These are phyloP conservation scores for Phytophthora syringae DNA, from an alignment of 352 stramenopile species.

Conservation along the genomic window DNA sequence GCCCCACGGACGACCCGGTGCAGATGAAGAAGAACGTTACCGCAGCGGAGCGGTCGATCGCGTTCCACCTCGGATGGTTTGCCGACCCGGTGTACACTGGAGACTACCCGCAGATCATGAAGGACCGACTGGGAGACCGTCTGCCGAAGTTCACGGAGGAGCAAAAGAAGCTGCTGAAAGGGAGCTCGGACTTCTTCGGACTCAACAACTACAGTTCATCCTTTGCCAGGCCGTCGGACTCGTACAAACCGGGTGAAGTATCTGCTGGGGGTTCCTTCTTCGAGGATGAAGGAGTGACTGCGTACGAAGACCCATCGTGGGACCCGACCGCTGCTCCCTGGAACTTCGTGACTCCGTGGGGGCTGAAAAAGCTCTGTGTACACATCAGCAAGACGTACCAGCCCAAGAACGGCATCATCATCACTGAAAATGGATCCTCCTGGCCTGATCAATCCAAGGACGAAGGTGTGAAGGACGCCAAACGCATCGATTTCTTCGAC, in stretches of 20 bases:
- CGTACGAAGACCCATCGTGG: constrained; percentile 65
- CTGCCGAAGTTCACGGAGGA: constrained; percentile 91
- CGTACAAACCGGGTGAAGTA: constrained; percentile 32
- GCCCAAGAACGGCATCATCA: constrained; percentile 72
- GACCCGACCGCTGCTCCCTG: constrained; percentile 84
- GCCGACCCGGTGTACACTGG: constrained; percentile 91
- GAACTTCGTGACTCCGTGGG: constrained; percentile 74
- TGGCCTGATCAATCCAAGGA: constrained; percentile 68
- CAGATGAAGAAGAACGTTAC: constrained; percentile 63
- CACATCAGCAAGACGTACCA: constrained; percentile 91
- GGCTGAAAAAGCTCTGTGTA: constrained; percentile 88
- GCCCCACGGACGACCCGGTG: constrained; percentile 48
- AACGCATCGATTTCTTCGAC: constrained; percentile 84
- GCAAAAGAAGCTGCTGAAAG: constrained; percentile 80
- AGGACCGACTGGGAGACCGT: constrained; percentile 72
- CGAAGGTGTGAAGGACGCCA: constrained; percentile 77
- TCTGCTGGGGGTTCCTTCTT: constrained; percentile 36
- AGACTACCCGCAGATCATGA: constrained; percentile 94
- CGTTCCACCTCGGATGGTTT: constrained; percentile 93
- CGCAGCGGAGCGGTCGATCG: constrained; percentile 80
- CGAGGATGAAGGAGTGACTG: constrained; percentile 50
- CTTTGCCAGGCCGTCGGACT: constrained; percentile 48
- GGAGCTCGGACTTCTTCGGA: constrained; percentile 93
- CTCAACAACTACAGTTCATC: constrained; percentile 94
- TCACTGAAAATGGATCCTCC: constrained; percentile 94